Evolutionary conservation across 2,329 filamentous ascomycete genomes (phyloP), one percentile per base, ranked within the genome.

Genomic region (Teratosphaeriaceae sp.): DNA sequence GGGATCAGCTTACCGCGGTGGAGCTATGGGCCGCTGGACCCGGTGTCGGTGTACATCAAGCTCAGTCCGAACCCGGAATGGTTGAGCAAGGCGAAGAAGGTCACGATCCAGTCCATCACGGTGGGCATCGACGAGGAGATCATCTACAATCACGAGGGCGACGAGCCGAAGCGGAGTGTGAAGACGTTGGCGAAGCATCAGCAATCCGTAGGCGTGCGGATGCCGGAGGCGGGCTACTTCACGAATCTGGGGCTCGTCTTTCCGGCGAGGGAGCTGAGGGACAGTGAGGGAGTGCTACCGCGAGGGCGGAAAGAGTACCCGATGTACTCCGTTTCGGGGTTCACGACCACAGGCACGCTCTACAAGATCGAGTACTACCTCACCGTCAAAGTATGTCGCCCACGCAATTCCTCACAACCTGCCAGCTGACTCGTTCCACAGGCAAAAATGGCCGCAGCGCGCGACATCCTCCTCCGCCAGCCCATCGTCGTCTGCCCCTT

Each of bases 321-420:
- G 5, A 80, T 85, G 62, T 95, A 96, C 62, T 80, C 85, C 43
- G 84, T 96, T 35, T 82, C 78, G 24, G 90, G 89, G 1, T 98
- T 98, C 59, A 96, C 92, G 1, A 97, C 92, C 0, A 86, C 86
- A 6, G 94, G 88, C 24, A 90, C 84, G 26, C 76, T 98, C 12
- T 98, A 98, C 72, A 97, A 96, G 67, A 95, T 98, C 62, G 90
- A 98, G 67, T 98, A 96, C 62, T 98, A 90, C 63, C 70, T 97
- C 42, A 88, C 81, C 40, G 87, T 97, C 50, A 96, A 95, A 80
- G 90, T 95, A 73, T 40, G 61, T 7, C 9, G 31, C 19, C 26
- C n/a, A n/a, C 6, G n/a, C 26, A 18, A 15, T 13, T 24, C 18
- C 21, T 15, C 29, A 9, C 18, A 8, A 7, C 15, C 13, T 38